Base-by-base conservation (phyloP, 345 rosid species). In the Boechera retrofracta region DNA sequence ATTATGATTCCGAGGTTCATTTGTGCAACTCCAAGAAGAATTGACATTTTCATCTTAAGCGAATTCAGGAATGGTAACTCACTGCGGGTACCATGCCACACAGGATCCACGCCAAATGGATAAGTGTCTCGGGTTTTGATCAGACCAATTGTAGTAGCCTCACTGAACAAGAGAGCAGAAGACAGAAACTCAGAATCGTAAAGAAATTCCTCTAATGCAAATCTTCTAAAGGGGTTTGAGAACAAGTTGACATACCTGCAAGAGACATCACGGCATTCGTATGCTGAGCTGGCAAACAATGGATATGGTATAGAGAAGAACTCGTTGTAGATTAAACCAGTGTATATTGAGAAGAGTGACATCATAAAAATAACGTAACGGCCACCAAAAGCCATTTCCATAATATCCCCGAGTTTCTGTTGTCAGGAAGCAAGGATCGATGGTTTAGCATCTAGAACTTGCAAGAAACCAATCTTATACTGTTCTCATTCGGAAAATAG, bases 1-100 rank as follows among this genome's bases (percentile, higher is more conserved):
- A 93, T 71, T 52, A 95, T 76, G 75, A 93, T 91, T 71, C 98
- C 99, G 49, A 95, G 99, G 85, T 95, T 91, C 99, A 95, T 95
- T 79, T 93, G 99, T 66, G 94, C 78, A 76, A 95, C 97, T 82
- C 99, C 99, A 48, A 93, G 82, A 69, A 95, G 96, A 80, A 93
- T 95, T 32, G 99, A 95, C 97, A 95, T 88, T 88, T 95, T 93
- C 99, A 95, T 95, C 90, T 95, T 93, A 78, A 95, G 82, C 29
- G 99, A 95, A 85, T 92, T 92, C 41, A 95, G 87, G 81, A 88
- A 95, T 38, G 99, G 98, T 54, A 91, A 83, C 84, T 95, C 98
- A 36, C 93, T 91, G 63, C 97, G 95, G 69, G 83, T 73, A 64
- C 99, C 98, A 73, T 91, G 96, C 98, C 99, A 95, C 28, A 42